Conservation (phyloP, 2,329 filamentous ascomycete species). For the Colletotrichum truncatum region DNA sequence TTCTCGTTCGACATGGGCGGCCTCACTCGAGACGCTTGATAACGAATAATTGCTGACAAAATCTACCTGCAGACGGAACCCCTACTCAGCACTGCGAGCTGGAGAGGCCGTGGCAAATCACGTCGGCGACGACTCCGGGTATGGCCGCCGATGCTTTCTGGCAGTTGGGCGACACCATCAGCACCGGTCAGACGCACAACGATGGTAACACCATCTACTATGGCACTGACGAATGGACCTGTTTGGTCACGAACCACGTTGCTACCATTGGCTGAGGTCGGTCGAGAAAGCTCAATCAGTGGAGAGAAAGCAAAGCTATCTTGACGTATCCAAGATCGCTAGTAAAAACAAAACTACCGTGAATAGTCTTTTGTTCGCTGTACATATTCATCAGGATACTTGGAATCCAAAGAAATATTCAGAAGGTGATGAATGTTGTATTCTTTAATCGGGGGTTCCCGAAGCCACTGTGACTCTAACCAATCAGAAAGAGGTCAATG, state of each 20-base stretch:
- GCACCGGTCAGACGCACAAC: conserved; percentile 50
- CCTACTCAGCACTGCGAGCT: conserved; percentile 39
- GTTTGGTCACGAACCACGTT: conserved; percentile 55
- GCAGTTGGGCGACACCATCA: conserved; percentile 51
- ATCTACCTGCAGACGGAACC: conserved; percentile 34
- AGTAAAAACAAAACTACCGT: not conserved
- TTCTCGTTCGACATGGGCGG: not conserved
- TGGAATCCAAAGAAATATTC: not conserved
- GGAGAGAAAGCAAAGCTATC: not conserved
- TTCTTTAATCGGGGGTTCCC: no score
- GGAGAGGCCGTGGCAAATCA: conserved; percentile 59
- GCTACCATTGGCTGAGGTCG: conserved; percentile 10
- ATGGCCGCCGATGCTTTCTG: conserved; percentile 50
- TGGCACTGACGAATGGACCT: conserved; percentile 50
- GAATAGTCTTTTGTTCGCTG: conserved; percentile 4
- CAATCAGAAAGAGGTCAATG: not conserved
- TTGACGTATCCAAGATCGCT: not conserved
- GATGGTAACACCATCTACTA: conserved; percentile 58
- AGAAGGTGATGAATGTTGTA: no score
- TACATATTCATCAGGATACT: conserved; percentile 1
- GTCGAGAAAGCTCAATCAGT: not conserved
- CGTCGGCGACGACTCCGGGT: conserved; percentile 40
- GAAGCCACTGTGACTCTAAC: not conserved
- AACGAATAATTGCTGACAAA: not conserved
- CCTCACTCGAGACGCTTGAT: not conserved